Conservation (phyloP, 2,329 filamentous ascomycete genomes). For the Fusarium sp. region DNA sequence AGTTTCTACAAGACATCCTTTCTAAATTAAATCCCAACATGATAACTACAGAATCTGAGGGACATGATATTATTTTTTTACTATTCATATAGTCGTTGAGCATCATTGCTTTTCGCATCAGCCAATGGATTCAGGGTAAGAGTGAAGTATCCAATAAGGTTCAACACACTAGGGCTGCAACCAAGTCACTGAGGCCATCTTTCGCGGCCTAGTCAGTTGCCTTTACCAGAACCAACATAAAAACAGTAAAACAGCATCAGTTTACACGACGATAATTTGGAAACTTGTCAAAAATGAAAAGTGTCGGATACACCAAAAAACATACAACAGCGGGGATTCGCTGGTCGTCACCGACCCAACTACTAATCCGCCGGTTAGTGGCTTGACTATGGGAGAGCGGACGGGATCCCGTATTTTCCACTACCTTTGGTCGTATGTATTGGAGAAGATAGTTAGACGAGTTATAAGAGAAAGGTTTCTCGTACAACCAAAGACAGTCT, state of each 20-base stretch:
- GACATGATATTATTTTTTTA: not conserved
- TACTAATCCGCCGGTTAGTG: slow-evolving; percentile 22
- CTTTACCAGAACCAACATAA: not conserved
- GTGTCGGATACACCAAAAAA: not conserved
- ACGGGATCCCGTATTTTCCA: slow-evolving; percentile 26
- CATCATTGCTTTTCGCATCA: not conserved
- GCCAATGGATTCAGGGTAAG: not conserved
- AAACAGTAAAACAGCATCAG: not conserved
- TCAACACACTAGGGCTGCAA: not conserved
- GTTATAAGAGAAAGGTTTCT: rapidly evolving
- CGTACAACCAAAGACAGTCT: not conserved
- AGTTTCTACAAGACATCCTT: no score
- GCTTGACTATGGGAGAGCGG: slow-evolving; percentile 25
- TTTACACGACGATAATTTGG: not conserved
- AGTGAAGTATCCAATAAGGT: not conserved
- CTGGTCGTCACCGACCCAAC: slow-evolving; percentile 26
- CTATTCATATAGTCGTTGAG: no score
- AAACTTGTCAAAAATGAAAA: not conserved
- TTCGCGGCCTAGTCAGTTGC: not conserved
- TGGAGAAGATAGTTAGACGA: rapidly evolving
- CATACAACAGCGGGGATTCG: slow-evolving; percentile 27
- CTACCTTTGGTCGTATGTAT: slow-evolving; percentile 25
- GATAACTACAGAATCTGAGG: not conserved
- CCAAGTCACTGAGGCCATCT: not conserved
- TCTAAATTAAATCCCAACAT: no score